Conservation (phyloP, 331 rosid species). For the Quercus lobata region DNA sequence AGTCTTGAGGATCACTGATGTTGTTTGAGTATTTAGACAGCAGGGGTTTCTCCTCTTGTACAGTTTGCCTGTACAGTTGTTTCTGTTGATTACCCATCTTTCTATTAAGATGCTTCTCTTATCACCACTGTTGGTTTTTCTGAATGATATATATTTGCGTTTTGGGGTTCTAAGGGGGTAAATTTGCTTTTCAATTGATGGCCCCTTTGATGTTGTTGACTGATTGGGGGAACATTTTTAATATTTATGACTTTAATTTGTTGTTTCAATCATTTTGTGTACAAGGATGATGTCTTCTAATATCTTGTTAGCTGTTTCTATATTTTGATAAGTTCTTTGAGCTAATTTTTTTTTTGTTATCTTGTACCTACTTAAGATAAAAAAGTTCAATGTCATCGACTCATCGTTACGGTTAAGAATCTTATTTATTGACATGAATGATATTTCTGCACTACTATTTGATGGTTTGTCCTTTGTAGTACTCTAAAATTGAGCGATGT, state of each 20-base stretch:
- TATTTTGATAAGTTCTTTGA: too few relatives aligned
- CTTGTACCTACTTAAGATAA: not conserved
- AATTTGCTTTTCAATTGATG: constrained; percentile 7
- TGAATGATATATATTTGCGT: not conserved
- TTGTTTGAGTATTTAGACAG: constrained; percentile 27
- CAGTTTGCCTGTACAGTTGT: constrained; percentile 55
- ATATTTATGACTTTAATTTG: constrained; percentile 24
- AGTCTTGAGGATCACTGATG: constrained; percentile 22
- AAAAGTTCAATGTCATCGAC: not conserved
- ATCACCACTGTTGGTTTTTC: constrained; percentile 15
- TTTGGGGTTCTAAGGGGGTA: constrained; percentile 17
- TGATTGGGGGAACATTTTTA: constrained; percentile 10
- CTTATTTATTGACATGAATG: not conserved
- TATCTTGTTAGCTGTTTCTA: constrained; percentile 3
- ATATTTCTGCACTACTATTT: not conserved
- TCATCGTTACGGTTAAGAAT: too few relatives aligned
- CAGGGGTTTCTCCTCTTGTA: constrained; percentile 32
- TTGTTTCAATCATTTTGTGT: constrained; percentile 28
- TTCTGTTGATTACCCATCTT: constrained; percentile 10
- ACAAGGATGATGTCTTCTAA: constrained; percentile 17
- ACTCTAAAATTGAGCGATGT: too few relatives aligned
- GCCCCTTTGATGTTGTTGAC: constrained; percentile 5
- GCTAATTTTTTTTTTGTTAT: not conserved
- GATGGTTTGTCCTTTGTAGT: not conserved
- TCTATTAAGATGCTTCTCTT: constrained; percentile 5